phyloP scores from a whole-genome alignment of 768 basidiomycete genomes.

The Pisolithus tinctorius region DNA sequence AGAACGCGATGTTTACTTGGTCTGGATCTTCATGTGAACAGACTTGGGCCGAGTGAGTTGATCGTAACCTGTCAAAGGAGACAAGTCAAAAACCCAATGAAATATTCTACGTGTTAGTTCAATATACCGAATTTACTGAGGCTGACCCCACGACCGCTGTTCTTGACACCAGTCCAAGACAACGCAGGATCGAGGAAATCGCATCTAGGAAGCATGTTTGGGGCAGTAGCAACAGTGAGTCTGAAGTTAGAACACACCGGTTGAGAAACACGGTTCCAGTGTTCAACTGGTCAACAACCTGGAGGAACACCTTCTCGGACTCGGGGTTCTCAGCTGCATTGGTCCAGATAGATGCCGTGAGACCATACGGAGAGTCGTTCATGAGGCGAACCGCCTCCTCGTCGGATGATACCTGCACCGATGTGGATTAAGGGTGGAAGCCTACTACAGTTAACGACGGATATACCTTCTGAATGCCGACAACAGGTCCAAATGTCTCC shows the following conservation, averaged over 20 bases:
- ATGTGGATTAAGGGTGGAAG: background rate
- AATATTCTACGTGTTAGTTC: background rate
- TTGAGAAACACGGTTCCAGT: conserved; percentile 95
- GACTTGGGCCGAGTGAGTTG: conserved; percentile 78
- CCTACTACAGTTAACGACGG: background rate
- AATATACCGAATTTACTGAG: conserved; percentile 79
- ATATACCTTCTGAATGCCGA: conserved; percentile 86
- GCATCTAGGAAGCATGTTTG: conserved; percentile 39
- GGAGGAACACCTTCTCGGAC: conserved; percentile 65
- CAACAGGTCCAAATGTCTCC: conserved; percentile 89
- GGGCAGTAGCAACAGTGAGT: too few species aligned
- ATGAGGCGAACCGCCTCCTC: conserved; percentile 85
- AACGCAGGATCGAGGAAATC: conserved; percentile 91
- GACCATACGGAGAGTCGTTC: conserved; percentile 94
- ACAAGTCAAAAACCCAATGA: background rate
- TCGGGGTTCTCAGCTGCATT: conserved; percentile 49
- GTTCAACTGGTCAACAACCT: conserved; percentile 60
- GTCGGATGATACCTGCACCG: conserved; percentile 63
- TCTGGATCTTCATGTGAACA: conserved; percentile 78
- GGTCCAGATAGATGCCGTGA: conserved; percentile 96
- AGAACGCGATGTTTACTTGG: conserved; percentile 13
- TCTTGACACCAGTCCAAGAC: conserved; percentile 91
- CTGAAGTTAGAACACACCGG: conserved; percentile 35
- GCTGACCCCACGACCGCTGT: conserved; percentile 88
- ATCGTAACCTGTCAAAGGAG: conserved; percentile 61